A percentile compares a stretch with the other conserved stretches of the same genome.
phyloP scores from a whole-genome alignment of 2,329 filamentous ascomycete species.

The Zalaria obscura region DNA sequence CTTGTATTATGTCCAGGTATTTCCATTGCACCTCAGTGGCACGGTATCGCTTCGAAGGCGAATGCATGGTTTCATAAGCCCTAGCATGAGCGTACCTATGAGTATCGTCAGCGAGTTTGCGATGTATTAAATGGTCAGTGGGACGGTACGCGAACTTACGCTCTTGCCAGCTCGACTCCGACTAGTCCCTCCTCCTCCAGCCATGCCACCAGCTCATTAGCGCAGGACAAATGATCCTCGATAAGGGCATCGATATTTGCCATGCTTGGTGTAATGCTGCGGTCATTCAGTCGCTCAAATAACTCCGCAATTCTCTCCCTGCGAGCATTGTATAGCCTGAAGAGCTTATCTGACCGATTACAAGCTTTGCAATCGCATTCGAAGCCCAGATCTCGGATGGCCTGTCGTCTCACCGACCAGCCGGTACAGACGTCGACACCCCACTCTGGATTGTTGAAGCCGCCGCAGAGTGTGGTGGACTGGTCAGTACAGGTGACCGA shows the following conservation, averaged over 20 bases:
- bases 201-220: neutral
- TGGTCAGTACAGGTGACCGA: no score
- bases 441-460: no score
- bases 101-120: slow-evolving; percentile 1
- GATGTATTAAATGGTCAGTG: neutral
- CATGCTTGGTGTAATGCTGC: neutral
- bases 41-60: slow-evolving; percentile 8
- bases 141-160: neutral
- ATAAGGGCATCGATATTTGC: neutral
- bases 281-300: neutral
- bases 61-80: slow-evolving; percentile 2
- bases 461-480: no score
- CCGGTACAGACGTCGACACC: neutral
- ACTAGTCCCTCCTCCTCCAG: neutral
- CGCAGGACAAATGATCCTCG: no score
- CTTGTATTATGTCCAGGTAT: slow-evolving; percentile 1
- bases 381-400: neutral
- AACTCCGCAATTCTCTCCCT: neutral
- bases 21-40: neutral
- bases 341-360: neutral
- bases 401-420: neutral
- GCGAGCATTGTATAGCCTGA: neutral
- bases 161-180: neutral
- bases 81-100: neutral
- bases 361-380: neutral